phyloP scores from a whole-genome alignment of 2,329 filamentous ascomycete genomes.

The Didymella sp. region DNA sequence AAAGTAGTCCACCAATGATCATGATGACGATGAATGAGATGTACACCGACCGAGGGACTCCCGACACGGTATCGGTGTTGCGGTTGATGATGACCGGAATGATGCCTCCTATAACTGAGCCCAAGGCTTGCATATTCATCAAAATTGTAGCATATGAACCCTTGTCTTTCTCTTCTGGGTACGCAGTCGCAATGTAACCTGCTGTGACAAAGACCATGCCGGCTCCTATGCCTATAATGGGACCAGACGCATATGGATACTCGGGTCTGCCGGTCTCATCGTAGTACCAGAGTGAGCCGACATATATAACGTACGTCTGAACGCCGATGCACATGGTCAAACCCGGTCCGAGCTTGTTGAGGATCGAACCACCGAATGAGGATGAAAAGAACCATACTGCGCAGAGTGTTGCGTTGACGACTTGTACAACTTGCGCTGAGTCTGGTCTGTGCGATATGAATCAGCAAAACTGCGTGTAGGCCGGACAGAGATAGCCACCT shows the following conservation, averaged over 20 bases:
- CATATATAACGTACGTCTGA: neutral
- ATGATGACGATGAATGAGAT: neutral
- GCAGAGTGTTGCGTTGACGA: slow-evolving; percentile 44
- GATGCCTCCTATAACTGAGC: neutral
- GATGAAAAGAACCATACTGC: slow-evolving; percentile 46
- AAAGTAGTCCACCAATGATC: neutral
- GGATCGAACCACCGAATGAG: slow-evolving; percentile 41
- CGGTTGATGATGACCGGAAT: neutral
- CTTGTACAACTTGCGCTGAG: slow-evolving; percentile 40
- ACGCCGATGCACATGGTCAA: neutral
- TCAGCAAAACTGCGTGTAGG: neutral
- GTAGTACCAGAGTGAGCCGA: neutral
- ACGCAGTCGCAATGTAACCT: slow-evolving; percentile 41
- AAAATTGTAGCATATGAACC: neutral
- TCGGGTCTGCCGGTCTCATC: neutral
- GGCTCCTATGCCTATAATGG: slow-evolving; percentile 43
- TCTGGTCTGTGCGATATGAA: neutral
- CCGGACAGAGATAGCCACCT: neutral
- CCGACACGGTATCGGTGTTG: neutral
- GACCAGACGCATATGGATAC: slow-evolving; percentile 40
- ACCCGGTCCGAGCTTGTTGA: neutral
- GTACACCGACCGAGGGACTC: neutral
- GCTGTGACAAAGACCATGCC: slow-evolving; percentile 45
- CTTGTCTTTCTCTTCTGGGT: slow-evolving; percentile 36
- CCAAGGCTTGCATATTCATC: neutral